These are phyloP conservation scores for Nannochloris sp. DNA, from an alignment of 139 green algal species.

Conservation along the genomic window DNA sequence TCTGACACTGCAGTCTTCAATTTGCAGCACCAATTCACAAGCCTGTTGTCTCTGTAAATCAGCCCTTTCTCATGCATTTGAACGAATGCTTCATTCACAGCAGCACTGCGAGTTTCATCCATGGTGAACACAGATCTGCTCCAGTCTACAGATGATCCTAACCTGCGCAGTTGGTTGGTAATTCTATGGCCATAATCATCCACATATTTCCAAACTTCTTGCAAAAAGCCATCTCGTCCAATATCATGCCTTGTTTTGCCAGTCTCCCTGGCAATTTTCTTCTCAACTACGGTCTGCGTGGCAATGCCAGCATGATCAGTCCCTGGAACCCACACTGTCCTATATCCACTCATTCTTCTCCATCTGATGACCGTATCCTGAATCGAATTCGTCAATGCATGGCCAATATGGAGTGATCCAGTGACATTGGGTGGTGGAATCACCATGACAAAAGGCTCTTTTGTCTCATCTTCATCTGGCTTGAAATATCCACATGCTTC, in stretches of 20 bases:
- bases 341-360: conserved; percentile 89
- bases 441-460: conserved; percentile 85
- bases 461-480: conserved; percentile 40
- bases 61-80: conserved; percentile 60
- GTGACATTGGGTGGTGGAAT: conserved; percentile 99
- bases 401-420: conserved; percentile 92
- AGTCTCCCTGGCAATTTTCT: conserved; percentile 78
- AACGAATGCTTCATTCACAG: conserved; percentile 69
- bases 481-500: conserved; percentile 86
- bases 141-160: conserved; percentile 91
- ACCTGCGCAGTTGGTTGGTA: conserved; percentile 72
- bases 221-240: conserved; percentile 86
- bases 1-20: conserved; percentile 91
- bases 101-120: conserved; percentile 69
- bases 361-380: conserved; percentile 58
- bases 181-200: conserved; percentile 84
- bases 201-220: conserved; percentile 80
- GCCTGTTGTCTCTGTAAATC: conserved; percentile 95
- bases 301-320: conserved; percentile 92
- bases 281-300: conserved; percentile 96
- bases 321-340: conserved; percentile 91
- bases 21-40: conserved; percentile 96
- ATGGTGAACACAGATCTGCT: conserved; percentile 86
- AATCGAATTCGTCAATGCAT: conserved; percentile 57
- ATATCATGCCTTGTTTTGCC: conserved; percentile 84